These are phyloP conservation scores for Boletus austroedulis DNA, from an alignment of 1,284 basidiomycete genomes.

Conservation along the genomic window DNA sequence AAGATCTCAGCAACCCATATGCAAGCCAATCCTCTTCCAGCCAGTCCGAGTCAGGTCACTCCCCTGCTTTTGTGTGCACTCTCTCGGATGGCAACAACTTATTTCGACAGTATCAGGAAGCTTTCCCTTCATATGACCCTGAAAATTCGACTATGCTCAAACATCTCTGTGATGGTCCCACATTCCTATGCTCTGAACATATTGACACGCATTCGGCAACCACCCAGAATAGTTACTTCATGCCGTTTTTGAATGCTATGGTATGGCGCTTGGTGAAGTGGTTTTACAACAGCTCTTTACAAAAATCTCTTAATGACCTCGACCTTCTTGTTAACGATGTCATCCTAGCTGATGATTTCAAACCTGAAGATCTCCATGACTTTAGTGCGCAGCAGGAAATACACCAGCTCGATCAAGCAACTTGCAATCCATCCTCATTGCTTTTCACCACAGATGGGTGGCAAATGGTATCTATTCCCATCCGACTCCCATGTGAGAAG, in stretches of 20 bases:
- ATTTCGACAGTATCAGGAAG: too few relatives aligned
- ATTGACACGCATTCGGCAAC: too few relatives aligned
- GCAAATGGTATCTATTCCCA: background rate
- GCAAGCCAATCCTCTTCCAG: too few relatives aligned
- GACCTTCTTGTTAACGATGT: background rate
- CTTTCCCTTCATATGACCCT: background rate
- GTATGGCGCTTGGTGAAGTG: background rate
- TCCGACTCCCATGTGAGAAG: background rate
- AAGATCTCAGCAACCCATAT: too few relatives aligned
- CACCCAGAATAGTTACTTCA: background rate
- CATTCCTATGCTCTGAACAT: background rate
- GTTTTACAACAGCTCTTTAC: background rate
- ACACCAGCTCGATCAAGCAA: too few relatives aligned
- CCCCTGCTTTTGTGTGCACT: too few relatives aligned
- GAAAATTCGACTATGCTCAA: background rate
- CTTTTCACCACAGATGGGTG: too few relatives aligned
- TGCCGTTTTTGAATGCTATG: background rate
- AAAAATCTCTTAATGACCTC: background rate
- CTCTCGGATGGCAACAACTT: too few relatives aligned
- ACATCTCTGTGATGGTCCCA: background rate
- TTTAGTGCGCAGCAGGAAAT: background rate
- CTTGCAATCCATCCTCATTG: too few relatives aligned
- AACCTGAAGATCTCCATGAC: background rate
- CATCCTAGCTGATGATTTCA: background rate
- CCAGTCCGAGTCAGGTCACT: too few relatives aligned